Base-by-base conservation (phyloP, 208 protist species). In the Leishmania tarentolae region DNA sequence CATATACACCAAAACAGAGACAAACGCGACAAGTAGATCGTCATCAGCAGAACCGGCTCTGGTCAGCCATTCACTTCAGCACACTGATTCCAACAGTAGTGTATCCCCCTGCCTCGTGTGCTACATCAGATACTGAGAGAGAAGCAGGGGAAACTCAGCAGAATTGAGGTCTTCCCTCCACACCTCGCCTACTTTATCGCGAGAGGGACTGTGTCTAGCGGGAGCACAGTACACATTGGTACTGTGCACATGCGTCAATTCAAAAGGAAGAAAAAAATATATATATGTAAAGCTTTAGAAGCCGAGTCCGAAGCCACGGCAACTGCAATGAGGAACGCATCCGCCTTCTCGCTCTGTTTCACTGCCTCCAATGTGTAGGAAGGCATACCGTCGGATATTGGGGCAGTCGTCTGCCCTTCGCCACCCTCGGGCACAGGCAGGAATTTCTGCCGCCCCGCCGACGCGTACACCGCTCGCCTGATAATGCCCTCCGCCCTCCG, bases 401-500 rank as follows among this genome's bases (percentile, higher is more conserved):
- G 11, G 24, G 65, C 17, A 17, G 2, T 13, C 8, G 35, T 19
- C 17, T 42, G 71, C 19, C 35, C 71, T 8, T 68, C 61, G 69
- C 44, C 46, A 4, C 76, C 24, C 53, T 80, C 76, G 21, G 56
- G 46, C 21, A 78, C 42, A 2, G 59, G 82, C 24, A 66, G 28
- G 61, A 61, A 81, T 21, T 75, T 31, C 72, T 44, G 77, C 59
- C n/a, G 53, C 37, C 28, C 6, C 40, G 5, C 31, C 31, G 63
- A 31, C 21, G 81, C 59, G 44, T 35, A 17, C 68, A 1, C 59
- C 37, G 56, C 73, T 47, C 42, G 37, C 31, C 78, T 42, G 50
- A 74, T 79, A 75, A 83, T 69, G 50, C 50, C 37, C 40, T 70
- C 65, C 7, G 11, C 47, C 35, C 69, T 76, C 15, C 28, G 28